Base-by-base conservation (phyloP, 495 filamentous ascomycete genomes). In the Bryoglossum gracile region DNA sequence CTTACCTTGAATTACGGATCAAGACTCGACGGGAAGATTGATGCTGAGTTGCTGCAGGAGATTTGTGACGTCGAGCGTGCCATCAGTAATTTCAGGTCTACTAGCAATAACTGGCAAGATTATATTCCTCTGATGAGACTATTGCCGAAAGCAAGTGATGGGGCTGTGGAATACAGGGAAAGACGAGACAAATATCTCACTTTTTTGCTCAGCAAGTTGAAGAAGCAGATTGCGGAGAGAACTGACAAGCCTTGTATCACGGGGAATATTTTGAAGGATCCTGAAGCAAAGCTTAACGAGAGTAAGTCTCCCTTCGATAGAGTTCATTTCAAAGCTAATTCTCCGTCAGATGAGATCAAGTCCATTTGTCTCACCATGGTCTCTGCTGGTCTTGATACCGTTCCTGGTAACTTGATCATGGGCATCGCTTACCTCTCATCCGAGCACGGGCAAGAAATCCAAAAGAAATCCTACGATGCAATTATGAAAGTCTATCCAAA, bases 301-400 rank as follows among this genome's bases (percentile, higher is more conserved):
- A 70, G 75, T 77, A 48, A 57, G 62, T 60, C 8, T 14, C 21
- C 6, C n/a, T n/a, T 9, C 43, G 36, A 49, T 22, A 3, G 1
- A 9, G 1, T 37, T 21, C 11, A 24, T 14, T 8, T 13, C 1
- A n/a, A 35, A 4, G 24, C 56, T 55, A 34, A 59, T 14, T n/a
- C 9, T 56, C 48, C 58, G 35, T 28, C 34, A 78, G 80, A 76
- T 16, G 82, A 86, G 62, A 73, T 86, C 23, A 83, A 83, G 54
- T 83, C 79, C 2, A 82, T 87, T 49, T 84, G 83, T 62, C 62
- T 87, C 42, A 84, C 81, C 22, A 87, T 87, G 82, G 83, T 86
- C 3, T 82, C 78, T 11, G 83, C 81, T 4, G 82, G 77, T 40
- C 70, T 83, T n/a, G 83, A 82, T 61, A 86, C 80, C 8, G 77